These are phyloP conservation scores for Ustilaginoidea virens DNA, from an alignment of 2,329 filamentous ascomycete genomes.

Conservation along the genomic window DNA sequence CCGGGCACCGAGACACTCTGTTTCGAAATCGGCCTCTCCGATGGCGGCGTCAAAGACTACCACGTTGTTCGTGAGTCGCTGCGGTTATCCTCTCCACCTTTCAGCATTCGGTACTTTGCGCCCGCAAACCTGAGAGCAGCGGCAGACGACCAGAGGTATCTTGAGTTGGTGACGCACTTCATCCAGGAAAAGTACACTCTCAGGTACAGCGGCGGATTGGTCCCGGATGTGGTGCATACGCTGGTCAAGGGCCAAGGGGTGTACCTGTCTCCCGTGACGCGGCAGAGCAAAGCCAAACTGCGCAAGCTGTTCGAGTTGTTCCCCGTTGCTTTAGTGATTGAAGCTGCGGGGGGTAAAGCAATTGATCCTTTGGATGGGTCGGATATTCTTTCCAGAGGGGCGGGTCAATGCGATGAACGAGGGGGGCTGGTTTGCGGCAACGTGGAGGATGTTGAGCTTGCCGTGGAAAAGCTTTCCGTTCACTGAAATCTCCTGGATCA, in stretches of 20 bases:
- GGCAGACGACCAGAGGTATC: conserved; percentile 32
- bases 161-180: conserved; percentile 30
- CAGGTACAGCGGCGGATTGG: conserved; percentile 43
- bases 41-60: conserved; percentile 10
- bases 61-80: conserved; percentile 27
- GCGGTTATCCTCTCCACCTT: conserved; percentile 19
- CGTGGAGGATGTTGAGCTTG: conserved; percentile 28
- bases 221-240: conserved; percentile 44
- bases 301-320: conserved; percentile 42
- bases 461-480: conserved; percentile 4
- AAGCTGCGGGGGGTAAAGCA: conserved; percentile 42
- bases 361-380: conserved; percentile 30
- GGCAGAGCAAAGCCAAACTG: conserved; percentile 37
- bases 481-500: too few relatives aligned
- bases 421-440: conserved; percentile 36
- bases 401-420: conserved; percentile 30
- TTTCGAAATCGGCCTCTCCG: conserved; percentile 33
- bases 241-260: conserved; percentile 46
- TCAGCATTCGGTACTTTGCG: conserved; percentile 42
- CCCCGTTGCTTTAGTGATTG: conserved; percentile 43
- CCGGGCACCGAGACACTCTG: conserved; percentile 24
- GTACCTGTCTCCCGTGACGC: conserved; percentile 42
- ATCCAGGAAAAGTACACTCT: conserved; percentile 41
- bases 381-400: conserved; percentile 22
- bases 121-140: conserved; percentile 46